phyloP scores from a whole-genome alignment of 352 stramenopile species.

The Elongisporangium undulatum region DNA sequence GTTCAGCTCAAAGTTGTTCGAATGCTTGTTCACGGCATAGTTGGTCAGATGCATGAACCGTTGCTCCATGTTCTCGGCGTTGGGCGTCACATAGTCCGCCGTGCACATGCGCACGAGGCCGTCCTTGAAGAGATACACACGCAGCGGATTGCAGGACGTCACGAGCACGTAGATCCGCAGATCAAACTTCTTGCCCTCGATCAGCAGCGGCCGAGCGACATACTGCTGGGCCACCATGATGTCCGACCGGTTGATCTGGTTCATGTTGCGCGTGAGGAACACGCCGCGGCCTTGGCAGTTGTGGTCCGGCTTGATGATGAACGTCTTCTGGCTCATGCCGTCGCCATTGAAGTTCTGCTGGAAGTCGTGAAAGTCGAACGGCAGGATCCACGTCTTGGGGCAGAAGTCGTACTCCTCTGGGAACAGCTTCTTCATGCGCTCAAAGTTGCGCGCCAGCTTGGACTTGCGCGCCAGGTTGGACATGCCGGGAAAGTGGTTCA shows the following conservation, averaged over 20 bases:
- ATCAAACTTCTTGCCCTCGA: slow-evolving; percentile 92
- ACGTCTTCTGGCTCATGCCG: slow-evolving; percentile 88
- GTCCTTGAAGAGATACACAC: slow-evolving; percentile 90
- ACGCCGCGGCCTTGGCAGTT: slow-evolving; percentile 90
- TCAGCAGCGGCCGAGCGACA: slow-evolving; percentile 63
- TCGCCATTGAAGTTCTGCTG: slow-evolving; percentile 87
- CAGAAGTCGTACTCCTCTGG: slow-evolving; percentile 93
- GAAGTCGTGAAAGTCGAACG: slow-evolving; percentile 92
- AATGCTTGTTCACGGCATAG: slow-evolving; percentile 91
- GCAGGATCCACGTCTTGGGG: slow-evolving; percentile 96
- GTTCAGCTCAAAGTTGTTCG: slow-evolving; percentile 84
- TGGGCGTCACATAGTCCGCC: slow-evolving; percentile 82
- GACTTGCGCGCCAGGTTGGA: slow-evolving; percentile 93
- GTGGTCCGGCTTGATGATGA: slow-evolving; percentile 95
- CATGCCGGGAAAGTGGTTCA: slow-evolving; percentile 97
- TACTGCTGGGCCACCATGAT: slow-evolving; percentile 88
- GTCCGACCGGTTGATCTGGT: slow-evolving; percentile 85
- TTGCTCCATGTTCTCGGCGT: slow-evolving; percentile 78
- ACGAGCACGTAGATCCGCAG: slow-evolving; percentile 91
- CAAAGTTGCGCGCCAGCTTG: slow-evolving; percentile 93
- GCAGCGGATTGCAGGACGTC: slow-evolving; percentile 79
- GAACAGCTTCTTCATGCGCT: slow-evolving; percentile 95
- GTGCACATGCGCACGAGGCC: slow-evolving; percentile 90
- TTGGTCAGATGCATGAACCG: slow-evolving; percentile 93
- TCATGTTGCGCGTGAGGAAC: slow-evolving; percentile 91